These are phyloP conservation scores for Phaeolepiota aurea DNA, from an alignment of 768 basidiomycete genomes.

Conservation along the genomic window DNA sequence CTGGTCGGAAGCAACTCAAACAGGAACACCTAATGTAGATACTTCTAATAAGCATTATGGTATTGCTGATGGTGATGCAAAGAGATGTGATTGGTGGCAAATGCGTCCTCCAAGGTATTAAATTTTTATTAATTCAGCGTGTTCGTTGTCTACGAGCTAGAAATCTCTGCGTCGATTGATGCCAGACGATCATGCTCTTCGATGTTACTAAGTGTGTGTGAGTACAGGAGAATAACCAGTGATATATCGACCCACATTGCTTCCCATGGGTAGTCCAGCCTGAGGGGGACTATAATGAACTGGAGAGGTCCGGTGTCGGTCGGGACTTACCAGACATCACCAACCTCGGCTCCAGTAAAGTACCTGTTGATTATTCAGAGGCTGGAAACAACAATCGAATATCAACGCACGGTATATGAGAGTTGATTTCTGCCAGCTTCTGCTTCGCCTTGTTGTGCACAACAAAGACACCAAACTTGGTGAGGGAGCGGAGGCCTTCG, in stretches of 20 bases:
- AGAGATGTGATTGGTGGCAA: too few relatives aligned
- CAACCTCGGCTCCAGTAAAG: slow-evolving; percentile 72
- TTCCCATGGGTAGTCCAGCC: slow-evolving; percentile 87
- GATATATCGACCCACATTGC: slow-evolving; percentile 39
- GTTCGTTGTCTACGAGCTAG: neutral
- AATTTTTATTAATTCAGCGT: too few relatives aligned
- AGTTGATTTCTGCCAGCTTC: slow-evolving; percentile 72
- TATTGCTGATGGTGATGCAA: too few relatives aligned
- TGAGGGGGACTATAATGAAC: too few relatives aligned
- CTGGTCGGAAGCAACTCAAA: too few relatives aligned
- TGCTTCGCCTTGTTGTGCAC: slow-evolving; percentile 90
- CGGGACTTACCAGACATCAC: slow-evolving; percentile 66
- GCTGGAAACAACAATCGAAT: slow-evolving; percentile 1
- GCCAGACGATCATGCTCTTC: slow-evolving; percentile 69
- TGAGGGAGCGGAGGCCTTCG: slow-evolving; percentile 51
- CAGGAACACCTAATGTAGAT: too few relatives aligned
- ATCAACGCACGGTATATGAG: slow-evolving; percentile 47
- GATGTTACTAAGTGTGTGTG: slow-evolving; percentile 46
- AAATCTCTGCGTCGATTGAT: neutral
- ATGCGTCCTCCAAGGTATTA: too few relatives aligned
- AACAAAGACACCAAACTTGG: slow-evolving; percentile 89
- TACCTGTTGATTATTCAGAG: slow-evolving; percentile 37
- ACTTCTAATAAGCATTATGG: too few relatives aligned
- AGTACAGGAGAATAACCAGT: slow-evolving; percentile 1
- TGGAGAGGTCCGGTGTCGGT: too few relatives aligned